Evolutionary conservation across 225 moss, liverwort and hornwort genomes (phyloP).

Genomic region (Physcomitrellopsis africana): DNA sequence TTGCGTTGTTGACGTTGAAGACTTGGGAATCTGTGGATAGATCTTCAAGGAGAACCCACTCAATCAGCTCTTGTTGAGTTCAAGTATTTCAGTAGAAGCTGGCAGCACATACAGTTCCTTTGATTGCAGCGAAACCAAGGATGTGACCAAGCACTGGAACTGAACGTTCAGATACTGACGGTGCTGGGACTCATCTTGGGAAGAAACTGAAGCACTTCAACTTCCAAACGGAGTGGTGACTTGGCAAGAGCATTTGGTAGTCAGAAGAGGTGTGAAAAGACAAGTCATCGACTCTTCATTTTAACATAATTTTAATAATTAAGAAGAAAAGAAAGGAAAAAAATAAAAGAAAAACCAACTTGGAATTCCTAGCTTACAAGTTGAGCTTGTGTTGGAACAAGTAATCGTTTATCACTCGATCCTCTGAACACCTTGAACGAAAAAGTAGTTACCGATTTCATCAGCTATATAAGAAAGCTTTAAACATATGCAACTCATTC

Average conservation of each 20-base stretch:
- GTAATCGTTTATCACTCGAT: constrained; percentile 29
- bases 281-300: constrained; percentile 14
- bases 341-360: neutral
- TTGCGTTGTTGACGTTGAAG: neutral
- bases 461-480: constrained; percentile 26
- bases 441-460: constrained; percentile 15
- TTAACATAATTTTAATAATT: neutral
- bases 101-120: neutral
- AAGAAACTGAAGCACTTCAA: neutral
- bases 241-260: neutral
- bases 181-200: neutral
- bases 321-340: no score
- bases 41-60: neutral
- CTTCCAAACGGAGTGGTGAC: neutral
- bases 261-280: constrained; percentile 11
- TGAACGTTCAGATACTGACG: constrained; percentile 12
- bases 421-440: constrained; percentile 20
- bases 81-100: neutral
- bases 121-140: neutral
- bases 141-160: neutral
- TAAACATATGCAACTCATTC: constrained; percentile 37
- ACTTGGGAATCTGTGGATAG: neutral
- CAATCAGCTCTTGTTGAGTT: neutral
- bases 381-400: constrained; percentile 16
- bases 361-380: constrained; percentile 12